Evolutionary conservation across 2,329 filamentous ascomycete species (phyloP).

Genomic region (Capronia americana): DNA sequence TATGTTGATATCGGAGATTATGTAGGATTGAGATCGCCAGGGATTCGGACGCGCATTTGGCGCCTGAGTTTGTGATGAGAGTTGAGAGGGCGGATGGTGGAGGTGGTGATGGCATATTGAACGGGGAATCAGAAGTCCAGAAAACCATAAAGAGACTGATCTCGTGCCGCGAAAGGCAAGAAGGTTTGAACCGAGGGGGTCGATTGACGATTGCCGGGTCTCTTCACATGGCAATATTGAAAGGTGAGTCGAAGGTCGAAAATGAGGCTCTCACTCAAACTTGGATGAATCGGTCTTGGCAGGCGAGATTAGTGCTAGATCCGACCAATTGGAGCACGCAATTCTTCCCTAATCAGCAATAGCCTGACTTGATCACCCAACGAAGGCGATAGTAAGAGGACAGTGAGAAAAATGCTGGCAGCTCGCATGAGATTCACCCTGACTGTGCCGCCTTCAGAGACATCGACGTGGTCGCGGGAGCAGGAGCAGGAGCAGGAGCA

Average conservation of each 20-base stretch:
- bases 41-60: conserved; percentile 45
- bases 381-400: neutral
- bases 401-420: neutral
- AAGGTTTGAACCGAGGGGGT: no score
- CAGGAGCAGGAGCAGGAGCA: neutral
- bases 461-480: neutral
- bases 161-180: no score
- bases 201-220: neutral
- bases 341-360: neutral
- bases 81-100: conserved; percentile 50
- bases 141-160: neutral
- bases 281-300: neutral
- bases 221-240: neutral
- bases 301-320: neutral
- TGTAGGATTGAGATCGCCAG: conserved; percentile 66
- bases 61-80: conserved; percentile 46
- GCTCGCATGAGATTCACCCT: neutral
- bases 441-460: no score
- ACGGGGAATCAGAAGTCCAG: neutral
- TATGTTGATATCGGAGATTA: conserved; percentile 69
- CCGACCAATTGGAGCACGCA: neutral
- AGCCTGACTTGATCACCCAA: neutral
- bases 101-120: conserved; percentile 25
- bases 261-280: neutral
- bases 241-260: neutral